Conservation (phyloP, 2,329 filamentous ascomycete genomes). For the Diaporthe ampelina region DNA sequence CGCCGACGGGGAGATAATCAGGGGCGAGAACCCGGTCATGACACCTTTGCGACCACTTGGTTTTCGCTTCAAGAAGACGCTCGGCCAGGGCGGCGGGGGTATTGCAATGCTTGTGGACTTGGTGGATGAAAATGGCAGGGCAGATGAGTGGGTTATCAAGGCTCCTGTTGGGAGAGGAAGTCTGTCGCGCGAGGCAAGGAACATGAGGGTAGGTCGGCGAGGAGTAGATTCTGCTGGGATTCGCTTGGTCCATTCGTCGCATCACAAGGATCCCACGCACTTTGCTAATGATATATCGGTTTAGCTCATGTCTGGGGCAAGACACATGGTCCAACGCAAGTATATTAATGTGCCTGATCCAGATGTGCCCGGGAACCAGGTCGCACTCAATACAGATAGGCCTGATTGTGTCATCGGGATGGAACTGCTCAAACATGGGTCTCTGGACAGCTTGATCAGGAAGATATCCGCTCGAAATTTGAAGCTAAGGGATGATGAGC, state of each 20-base stretch:
- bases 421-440: conserved; percentile 16
- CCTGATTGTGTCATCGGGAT: not conserved
- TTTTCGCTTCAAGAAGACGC: conserved; percentile 10
- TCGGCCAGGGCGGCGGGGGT: conserved; percentile 14
- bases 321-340: conserved; percentile 19
- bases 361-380: no score
- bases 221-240: not conserved
- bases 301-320: conserved; percentile 6
- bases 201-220: not conserved
- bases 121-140: not conserved
- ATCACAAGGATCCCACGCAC: fast-evolving
- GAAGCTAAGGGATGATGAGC: conserved; percentile 14
- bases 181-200: not conserved
- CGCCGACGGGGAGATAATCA: not conserved
- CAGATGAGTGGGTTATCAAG: conserved; percentile 10
- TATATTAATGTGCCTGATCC: not conserved
- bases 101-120: conserved; percentile 4
- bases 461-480: not conserved
- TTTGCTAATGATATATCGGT: not conserved
- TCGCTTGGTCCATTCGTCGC: no score
- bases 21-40: conserved; percentile 9
- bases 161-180: not conserved
- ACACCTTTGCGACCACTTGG: not conserved
- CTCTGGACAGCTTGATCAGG: not conserved
- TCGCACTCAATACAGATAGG: not conserved